These are phyloP conservation scores for Butyriboletus loyo DNA, from an alignment of 768 basidiomycete genomes.

Conservation along the genomic window DNA sequence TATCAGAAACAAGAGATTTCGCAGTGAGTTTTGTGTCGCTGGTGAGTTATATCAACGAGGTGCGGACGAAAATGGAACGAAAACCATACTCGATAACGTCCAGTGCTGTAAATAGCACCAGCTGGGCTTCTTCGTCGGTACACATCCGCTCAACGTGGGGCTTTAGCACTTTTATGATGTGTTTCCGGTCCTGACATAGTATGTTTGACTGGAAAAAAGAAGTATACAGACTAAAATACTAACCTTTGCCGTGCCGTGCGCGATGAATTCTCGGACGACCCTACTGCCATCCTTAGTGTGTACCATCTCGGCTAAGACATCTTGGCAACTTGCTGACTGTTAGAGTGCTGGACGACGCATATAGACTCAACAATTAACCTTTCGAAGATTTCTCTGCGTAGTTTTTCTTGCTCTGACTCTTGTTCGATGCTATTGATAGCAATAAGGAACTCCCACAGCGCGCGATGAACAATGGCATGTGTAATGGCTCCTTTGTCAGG, in stretches of 20 bases:
- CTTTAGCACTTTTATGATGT: constrained; percentile 84
- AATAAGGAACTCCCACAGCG: constrained; percentile 79
- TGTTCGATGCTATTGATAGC: constrained; percentile 57
- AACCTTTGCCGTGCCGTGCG: constrained; percentile 79
- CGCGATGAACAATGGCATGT: constrained; percentile 85
- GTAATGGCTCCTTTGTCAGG: constrained; percentile 86
- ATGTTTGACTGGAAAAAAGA: neutral
- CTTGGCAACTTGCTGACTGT: constrained; percentile 58
- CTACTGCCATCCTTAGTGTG: constrained; percentile 92
- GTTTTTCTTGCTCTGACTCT: constrained; percentile 67
- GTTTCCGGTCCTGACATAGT: constrained; percentile 72
- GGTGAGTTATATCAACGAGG: neutral
- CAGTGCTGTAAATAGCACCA: constrained; percentile 85
- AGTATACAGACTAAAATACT: neutral
- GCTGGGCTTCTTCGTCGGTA: constrained; percentile 84
- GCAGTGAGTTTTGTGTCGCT: constrained; percentile 89
- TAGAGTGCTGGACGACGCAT: neutral
- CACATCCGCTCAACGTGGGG: constrained; percentile 89
- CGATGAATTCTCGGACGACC: constrained; percentile 81
- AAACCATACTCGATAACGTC: constrained; percentile 80
- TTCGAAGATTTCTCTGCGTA: constrained; percentile 78
- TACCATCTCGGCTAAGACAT: constrained; percentile 86
- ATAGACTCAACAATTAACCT: constrained; percentile 41
- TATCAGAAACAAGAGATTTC: constrained; percentile 74
- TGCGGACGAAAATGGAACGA: neutral